Evolutionary conservation across 352 stramenopile genomes (phyloP), one percentile per base, ranked within the genome.

Genomic region (Globisporangium cylindrosporum): DNA sequence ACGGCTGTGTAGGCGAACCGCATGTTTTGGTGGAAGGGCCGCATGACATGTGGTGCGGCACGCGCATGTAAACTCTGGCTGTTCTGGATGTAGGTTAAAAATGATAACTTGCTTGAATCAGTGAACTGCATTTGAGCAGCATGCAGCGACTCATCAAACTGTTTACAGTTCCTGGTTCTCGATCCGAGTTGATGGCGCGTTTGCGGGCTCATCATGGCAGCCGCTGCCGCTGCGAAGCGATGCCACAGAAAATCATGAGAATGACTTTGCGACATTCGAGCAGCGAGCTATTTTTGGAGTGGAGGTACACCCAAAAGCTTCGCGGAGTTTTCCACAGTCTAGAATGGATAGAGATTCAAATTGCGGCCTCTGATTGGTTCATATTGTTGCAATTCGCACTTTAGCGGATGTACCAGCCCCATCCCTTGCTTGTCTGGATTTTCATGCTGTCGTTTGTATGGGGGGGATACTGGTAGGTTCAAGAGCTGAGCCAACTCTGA

Each of bases 371-470:
- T 43, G 29, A 60, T 60, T 60, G 55, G 55, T 18, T 15, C 27
- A 41, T 48, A 22, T 29, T 27, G 49, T 18, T 10, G 8, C 4
- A 22, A 9, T 7, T 29, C 29, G 55, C 27, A 48, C 29, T 61
- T 61, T 27, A 46, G 1, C 3, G 55, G 9, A 22, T 56, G 49
- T 12, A 18, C 0, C 9, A 25, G 1, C 27, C 55, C 10, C 3
- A 36, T 24, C 53, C 53, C 53, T 32, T 22, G 24, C 22, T 61
- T n/a, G 18, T 41, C 29, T 61, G 55, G 55, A 61, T 61, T 61
- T 61, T 61, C 55, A 61, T 61, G 55, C 20, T 46, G 55, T 43
- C 55, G 55, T 61, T 61, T 61, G 55, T 61, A 48, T 46, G 25
- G 54, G 9, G 29, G 24, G 20, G 36, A 29, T 32, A 25, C 18